Conservation (phyloP, 352 stramenopile species). For the Elongisporangium senticosum region DNA sequence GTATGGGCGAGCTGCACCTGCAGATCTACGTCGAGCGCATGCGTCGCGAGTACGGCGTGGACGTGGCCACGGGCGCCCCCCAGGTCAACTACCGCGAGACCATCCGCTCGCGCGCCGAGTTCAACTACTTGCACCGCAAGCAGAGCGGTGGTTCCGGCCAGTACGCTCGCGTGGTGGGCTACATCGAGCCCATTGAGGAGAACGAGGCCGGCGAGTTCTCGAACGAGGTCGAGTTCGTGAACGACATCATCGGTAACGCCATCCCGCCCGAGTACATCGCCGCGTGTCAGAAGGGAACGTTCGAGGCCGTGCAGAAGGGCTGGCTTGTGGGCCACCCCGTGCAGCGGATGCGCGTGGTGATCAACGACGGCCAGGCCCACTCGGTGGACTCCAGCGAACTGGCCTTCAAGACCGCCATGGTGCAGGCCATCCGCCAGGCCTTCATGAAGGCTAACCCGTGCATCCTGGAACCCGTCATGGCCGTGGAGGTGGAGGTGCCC, state of each 20-base stretch:
- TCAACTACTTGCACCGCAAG: conserved; percentile 99
- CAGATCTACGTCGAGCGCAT: conserved; percentile 99
- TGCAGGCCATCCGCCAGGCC: conserved; percentile 92
- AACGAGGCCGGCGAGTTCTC: conserved; percentile 54
- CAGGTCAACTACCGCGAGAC: conserved; percentile 99
- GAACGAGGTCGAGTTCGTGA: conserved; percentile 92
- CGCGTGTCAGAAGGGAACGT: conserved; percentile 96
- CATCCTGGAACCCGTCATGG: conserved; percentile 97
- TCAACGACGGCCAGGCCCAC: conserved; percentile 92
- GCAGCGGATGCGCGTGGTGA: conserved; percentile 74
- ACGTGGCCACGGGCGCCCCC: conserved; percentile 87
- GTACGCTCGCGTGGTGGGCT: conserved; percentile 96
- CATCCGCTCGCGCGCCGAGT: conserved; percentile 89
- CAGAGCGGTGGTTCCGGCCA: conserved; percentile 97
- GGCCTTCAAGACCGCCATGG: conserved; percentile 96
- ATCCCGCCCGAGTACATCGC: conserved; percentile 99
- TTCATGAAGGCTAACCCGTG: conserved; percentile 91
- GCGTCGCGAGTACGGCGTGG: conserved; percentile 97
- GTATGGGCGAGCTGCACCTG: conserved; percentile 98
- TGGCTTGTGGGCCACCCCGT: conserved; percentile 96
- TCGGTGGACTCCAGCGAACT: conserved; percentile 98
- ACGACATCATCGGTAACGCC: conserved; percentile 96
- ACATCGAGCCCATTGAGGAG: conserved; percentile 95
- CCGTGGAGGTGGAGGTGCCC: conserved; percentile 90
- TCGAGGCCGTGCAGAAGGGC: conserved; percentile 94